phyloP scores from a whole-genome alignment of 306 rosid species.

The Vigna hirtella region DNA sequence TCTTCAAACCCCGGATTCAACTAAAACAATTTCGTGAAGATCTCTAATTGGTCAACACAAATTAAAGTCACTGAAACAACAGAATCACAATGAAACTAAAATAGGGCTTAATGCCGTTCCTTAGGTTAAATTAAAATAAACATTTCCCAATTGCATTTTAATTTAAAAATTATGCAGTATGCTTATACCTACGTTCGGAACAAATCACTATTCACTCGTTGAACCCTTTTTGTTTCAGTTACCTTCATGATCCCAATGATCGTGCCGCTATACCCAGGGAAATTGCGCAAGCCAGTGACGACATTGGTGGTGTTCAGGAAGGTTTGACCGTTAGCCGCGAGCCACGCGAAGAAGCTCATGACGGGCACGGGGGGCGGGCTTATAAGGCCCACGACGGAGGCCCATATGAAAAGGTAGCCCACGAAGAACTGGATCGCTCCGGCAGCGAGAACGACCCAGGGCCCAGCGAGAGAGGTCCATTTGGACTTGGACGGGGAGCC shows the following conservation, averaged over 20 bases:
- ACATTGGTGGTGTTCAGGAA: constrained; percentile 80
- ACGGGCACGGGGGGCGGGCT: constrained; percentile 65
- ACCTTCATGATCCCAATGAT: constrained; percentile 91
- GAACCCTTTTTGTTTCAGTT: not conserved
- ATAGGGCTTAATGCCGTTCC: not conserved
- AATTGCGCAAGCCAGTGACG: constrained; percentile 74
- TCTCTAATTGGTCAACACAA: not conserved
- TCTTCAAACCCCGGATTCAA: not conserved
- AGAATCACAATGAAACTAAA: not conserved
- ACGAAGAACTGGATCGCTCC: constrained; percentile 70
- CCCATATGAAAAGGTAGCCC: constrained; percentile 80
- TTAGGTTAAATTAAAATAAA: not conserved
- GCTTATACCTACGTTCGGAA: not conserved
- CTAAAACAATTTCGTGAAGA: not conserved
- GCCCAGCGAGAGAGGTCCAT: constrained; percentile 57
- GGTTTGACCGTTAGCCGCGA: constrained; percentile 68
- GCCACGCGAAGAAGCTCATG: constrained; percentile 76
- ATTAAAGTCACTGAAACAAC: not conserved
- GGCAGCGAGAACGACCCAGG: constrained; percentile 68
- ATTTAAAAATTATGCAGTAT: not conserved
- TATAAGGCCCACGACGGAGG: constrained; percentile 70
- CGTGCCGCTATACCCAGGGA: constrained; percentile 73
- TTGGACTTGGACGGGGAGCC: constrained; percentile 24
- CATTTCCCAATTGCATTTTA: not conserved
- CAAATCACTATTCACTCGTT: not conserved